Evolutionary conservation across 2,329 filamentous ascomycete species (phyloP).

Genomic region (Fusarium lateritium): DNA sequence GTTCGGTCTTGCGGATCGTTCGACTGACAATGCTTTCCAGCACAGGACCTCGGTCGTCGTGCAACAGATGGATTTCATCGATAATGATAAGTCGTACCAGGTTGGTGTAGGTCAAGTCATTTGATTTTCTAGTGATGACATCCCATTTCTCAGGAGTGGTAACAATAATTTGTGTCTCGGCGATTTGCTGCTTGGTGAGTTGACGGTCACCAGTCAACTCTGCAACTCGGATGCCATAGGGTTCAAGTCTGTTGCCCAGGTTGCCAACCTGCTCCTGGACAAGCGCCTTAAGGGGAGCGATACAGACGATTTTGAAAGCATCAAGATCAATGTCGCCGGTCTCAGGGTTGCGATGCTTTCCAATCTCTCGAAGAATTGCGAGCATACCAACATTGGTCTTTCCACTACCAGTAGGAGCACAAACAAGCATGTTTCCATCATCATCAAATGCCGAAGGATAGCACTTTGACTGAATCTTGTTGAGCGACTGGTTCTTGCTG

Average conservation of each 20-base stretch:
- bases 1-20: conserved; percentile 92
- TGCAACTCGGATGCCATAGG: conserved; percentile 93
- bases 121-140: conserved; percentile 97
- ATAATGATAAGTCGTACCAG: conserved; percentile 97
- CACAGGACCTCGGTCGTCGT: conserved; percentile 97
- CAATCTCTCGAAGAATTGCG: conserved; percentile 94
- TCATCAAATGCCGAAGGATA: conserved; percentile 92
- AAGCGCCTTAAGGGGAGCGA: conserved; percentile 93
- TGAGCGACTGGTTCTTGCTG: conserved; percentile 86
- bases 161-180: conserved; percentile 97
- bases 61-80: conserved; percentile 96
- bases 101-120: conserved; percentile 96
- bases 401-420: conserved; percentile 95
- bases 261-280: conserved; percentile 99
- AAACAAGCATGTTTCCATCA: conserved; percentile 98
- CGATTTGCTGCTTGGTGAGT: conserved; percentile 97
- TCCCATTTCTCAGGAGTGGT: conserved; percentile 99
- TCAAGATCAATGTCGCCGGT: conserved; percentile 97
- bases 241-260: conserved; percentile 90
- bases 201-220: conserved; percentile 98
- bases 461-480: conserved; percentile 95
- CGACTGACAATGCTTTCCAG: conserved; percentile 96
- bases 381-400: conserved; percentile 99
- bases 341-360: conserved; percentile 89
- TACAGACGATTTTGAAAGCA: conserved; percentile 98